Base-by-base conservation (phyloP, 2,329 filamentous ascomycete genomes). In the Ophiostoma australiae region DNA sequence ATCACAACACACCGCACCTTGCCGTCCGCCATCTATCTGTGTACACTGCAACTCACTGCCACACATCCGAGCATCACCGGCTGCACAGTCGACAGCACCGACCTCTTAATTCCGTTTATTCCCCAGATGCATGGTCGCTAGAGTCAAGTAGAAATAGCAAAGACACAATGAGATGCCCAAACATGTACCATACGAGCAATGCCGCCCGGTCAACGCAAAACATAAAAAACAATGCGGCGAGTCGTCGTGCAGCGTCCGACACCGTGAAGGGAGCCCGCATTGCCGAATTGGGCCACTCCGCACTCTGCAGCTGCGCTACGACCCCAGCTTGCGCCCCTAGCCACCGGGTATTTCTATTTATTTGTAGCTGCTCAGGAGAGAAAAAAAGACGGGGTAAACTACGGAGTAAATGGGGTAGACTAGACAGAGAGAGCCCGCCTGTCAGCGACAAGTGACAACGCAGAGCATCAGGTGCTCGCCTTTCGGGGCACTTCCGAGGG, bases 281-380 rank as follows among this genome's bases (percentile, higher is more conserved):
- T 67, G 37, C 65, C 65, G 3, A 13, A 41, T 67, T 67, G 35
- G 37, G 65, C 20, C 11, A 67, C 65, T 67, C 65, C 65, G 65
- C 65, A 44, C 17, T 20, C 27, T 66, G 63, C 63, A 58, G 35
- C 23, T 67, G 65, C 65, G 65, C 65, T 39, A 39, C 65, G 20
- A 67, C 65, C 65, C 65, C 65, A 67, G 65, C 35, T 41, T 67
- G 65, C 23, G 35, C 17, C 65, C 37, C 52, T 58, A n/a, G 17
- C 44, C 17, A 17, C 20, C 7, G 44, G n/a, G 20, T n/a, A 48
- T 48, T 48, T n/a, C 17, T 48, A 48, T 41, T 41, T 41, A 41
- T 13, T 41, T 41, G 4, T 13, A 41, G 3, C 39, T 4, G 15
- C 33, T 1, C 58, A 65, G 11, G 10, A 35, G n/a, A 37, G 10